Evolutionary conservation across 805 yeast genomes (phyloP).

Genomic region (Lachancea cidri): DNA sequence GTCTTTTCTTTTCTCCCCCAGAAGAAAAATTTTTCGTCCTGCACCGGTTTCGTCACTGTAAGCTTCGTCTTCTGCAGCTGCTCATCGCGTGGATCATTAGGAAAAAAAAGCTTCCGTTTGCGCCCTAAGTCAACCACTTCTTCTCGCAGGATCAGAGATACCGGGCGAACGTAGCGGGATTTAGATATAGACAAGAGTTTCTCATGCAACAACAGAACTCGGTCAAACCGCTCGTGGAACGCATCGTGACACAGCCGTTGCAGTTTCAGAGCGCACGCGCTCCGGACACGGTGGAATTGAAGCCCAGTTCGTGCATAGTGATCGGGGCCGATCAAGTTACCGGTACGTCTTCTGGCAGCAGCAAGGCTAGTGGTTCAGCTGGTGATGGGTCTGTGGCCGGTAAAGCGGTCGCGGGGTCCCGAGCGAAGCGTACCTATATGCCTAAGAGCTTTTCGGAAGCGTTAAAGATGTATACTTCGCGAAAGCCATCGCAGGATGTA

Average conservation of each 20-base stretch:
- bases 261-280: constrained; percentile 57
- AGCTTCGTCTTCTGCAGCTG: not conserved
- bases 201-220: constrained; percentile 27
- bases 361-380: not conserved
- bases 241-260: constrained; percentile 56
- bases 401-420: constrained; percentile 50
- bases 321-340: constrained; percentile 17
- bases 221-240: constrained; percentile 51
- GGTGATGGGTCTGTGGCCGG: not conserved
- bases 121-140: too few relatives aligned
- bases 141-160: too few relatives aligned
- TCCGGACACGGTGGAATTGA: constrained; percentile 43
- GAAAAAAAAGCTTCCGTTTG: not conserved
- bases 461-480: constrained; percentile 33
- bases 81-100: not conserved
- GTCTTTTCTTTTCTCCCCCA: not conserved
- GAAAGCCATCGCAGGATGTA: constrained; percentile 6
- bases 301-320: constrained; percentile 48
- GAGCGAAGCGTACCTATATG: constrained; percentile 53
- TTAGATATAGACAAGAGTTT: not conserved
- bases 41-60: not conserved
- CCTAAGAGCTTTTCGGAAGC: constrained; percentile 47
- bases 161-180: not conserved
- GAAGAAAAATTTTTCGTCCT: not conserved
- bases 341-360: not conserved